Evolutionary conservation across 805 yeast genomes (phyloP).

Genomic region (Yarrowia divulgata): DNA sequence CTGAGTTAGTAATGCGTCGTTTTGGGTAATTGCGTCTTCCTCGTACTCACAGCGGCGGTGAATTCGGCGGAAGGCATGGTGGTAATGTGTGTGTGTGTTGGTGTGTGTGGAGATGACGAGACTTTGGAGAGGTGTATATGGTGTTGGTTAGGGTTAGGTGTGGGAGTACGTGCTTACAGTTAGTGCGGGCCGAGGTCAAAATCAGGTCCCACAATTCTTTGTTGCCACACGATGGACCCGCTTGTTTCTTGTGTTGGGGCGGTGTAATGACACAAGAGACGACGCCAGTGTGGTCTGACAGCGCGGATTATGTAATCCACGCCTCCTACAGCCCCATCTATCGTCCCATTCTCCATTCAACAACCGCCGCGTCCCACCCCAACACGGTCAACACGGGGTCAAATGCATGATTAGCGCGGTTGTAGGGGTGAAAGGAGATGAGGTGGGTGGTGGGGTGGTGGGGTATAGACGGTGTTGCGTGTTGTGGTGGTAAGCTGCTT

Average conservation of each 20-base stretch:
- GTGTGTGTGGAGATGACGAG: constrained; percentile 13
- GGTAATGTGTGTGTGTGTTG: not conserved
- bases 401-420: constrained; percentile 11
- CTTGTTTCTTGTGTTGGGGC: not conserved
- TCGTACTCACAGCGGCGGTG: constrained; percentile 48
- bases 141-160: constrained; percentile 17
- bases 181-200: not conserved
- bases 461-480: not conserved
- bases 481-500: not conserved
- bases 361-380: not conserved
- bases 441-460: not conserved
- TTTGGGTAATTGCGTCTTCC: not conserved
- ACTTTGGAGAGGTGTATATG: constrained; percentile 1
- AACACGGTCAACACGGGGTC: not conserved
- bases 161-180: no score
- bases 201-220: no score
- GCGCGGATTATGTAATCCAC: no score
- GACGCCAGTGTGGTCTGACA: no score
- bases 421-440: not conserved
- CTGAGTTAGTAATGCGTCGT: constrained; percentile 50
- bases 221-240: no score
- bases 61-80: constrained; percentile 53
- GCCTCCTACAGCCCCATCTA: no score
- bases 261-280: no score
- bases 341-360: no score